Base-by-base conservation (phyloP, 352 stramenopile genomes). In the Globisporangium viniferum region DNA sequence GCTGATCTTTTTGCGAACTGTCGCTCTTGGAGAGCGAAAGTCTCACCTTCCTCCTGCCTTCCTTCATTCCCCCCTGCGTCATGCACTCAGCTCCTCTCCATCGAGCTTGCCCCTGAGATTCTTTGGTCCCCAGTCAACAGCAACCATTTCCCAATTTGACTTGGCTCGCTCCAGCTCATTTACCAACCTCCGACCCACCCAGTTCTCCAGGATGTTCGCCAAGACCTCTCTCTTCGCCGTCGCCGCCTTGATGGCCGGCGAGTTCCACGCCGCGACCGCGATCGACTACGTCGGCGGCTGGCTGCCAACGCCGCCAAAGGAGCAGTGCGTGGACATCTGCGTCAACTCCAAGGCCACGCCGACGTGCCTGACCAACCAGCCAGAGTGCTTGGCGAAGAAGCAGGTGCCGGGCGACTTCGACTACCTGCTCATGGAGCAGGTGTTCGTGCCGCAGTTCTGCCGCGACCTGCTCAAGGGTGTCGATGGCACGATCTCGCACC, bases 361-460 rank as follows among this genome's bases (percentile, higher is more conserved):
- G n/a, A 86, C 75, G 66, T 93, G 85, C 62, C 69, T 89, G 29
- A 91, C 80, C 10, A 76, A 73, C 62, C 73, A 79, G 51, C 73
- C 79, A 15, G 72, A 71, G 24, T 91, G 85, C 64, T 67, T 88
- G 54, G 76, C 80, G 54, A 92, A 91, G 77, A 73, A 82, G 66
- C 81, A 88, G 69, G 76, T 79, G 54, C 84, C 83, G 6, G 81
- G 83, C 44, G 85, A 91, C 76, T 93, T 85, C 54, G 86, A 92
- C 78, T 92, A 89, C 73, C 70, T 94, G 48, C 64, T 92, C 51
- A 73, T 94, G 35, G 84, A 94, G 74, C 79, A 94, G 71, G 70
- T 94, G 55, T 94, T 88, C 63, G 77, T 88, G 67, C 86, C 86
- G 69, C 86, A 94, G 75, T 94, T 91, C 74, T 94, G 86, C 69